Evolutionary conservation across 108 stramenopile genomes (phyloP).

Genomic region (Cyclotella choctawhatcheeana): DNA sequence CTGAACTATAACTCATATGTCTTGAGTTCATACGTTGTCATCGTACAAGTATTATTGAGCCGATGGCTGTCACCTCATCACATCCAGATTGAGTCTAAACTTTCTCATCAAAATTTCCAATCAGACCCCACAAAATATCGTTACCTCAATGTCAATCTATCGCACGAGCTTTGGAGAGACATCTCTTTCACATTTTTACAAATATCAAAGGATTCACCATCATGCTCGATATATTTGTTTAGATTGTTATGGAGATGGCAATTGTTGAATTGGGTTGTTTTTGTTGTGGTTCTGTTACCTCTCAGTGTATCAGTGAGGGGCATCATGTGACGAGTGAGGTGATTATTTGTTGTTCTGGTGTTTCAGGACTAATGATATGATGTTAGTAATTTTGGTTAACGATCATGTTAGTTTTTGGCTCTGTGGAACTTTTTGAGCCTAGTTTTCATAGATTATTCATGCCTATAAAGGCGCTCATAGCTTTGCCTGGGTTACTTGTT

Average conservation of each 20-base stretch:
- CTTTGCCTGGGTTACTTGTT: no score
- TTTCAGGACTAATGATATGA: no score
- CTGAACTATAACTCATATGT: constrained; percentile 44
- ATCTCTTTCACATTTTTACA: constrained; percentile 59
- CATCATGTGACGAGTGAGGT: no score
- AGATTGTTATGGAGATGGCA: constrained; percentile 75
- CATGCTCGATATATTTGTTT: constrained; percentile 48
- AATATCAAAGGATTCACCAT: constrained; percentile 62
- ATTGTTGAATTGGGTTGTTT: constrained; percentile 63
- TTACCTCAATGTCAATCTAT: constrained; percentile 79
- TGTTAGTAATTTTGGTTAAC: no score
- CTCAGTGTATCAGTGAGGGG: constrained; percentile 31
- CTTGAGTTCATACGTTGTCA: constrained; percentile 63
- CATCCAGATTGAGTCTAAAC: constrained; percentile 25
- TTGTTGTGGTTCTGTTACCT: constrained; percentile 37
- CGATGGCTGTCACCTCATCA: constrained; percentile 66
- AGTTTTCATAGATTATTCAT: no score
- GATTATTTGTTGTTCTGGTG: no score
- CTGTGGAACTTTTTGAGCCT: no score
- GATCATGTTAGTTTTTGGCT: no score
- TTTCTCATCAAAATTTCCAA: constrained; percentile 1
- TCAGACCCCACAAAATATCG: constrained; percentile 33
- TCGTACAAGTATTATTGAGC: constrained; percentile 60
- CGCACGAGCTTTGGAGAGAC: constrained; percentile 77
- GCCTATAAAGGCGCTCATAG: no score